Base-by-base conservation (phyloP, 2,329 filamentous ascomycete species). In the Arthrobotrys iridis region DNA sequence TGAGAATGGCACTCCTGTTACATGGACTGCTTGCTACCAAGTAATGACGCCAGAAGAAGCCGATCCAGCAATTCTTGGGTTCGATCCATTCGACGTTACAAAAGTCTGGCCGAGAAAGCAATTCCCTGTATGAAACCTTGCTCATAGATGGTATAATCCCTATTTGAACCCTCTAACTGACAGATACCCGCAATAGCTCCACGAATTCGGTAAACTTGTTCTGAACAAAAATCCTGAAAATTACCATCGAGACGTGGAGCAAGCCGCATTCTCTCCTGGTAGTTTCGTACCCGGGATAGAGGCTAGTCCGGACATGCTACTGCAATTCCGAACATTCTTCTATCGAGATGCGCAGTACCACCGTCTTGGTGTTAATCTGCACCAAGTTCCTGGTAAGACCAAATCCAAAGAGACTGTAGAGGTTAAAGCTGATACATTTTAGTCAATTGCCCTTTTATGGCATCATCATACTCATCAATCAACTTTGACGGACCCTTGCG, bases 161-260 rank as follows among this genome's bases (percentile, higher is more conserved):
- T 4, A 18, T 24, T 5, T 5, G 24, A n/a, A n/a, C n/a, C n/a
- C n/a, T n/a, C n/a, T n/a, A n/a, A n/a, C n/a, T n/a, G n/a, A n/a
- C 24, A n/a, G 15, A 26, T 8, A 33, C n/a, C n/a, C n/a, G n/a
- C 20, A 43, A 58, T 15, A 77, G 76, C 83, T 85, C 81, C 82
- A 83, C 18, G 82, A 85, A 41, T 84, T 87, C 57, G 85, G 86
- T 2, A 82, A 82, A 13, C 81, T 87, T 0, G 83, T 85, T 0
- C 80, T 87, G 5, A 87, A 86, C 80, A 86, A 85, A 79, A 87
- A 87, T 79, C 85, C 85, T 0, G 84, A 86, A 74, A 85, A 86
- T 79, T 87, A 83, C 79, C 82, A 84, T 77, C 81, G 83, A 8
- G 85, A 87, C 70, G 83, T 86, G 28, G 85, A 86, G 77, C 84